Base-by-base conservation (phyloP, 75 land plant species). In the Sequoia sempervirens region DNA sequence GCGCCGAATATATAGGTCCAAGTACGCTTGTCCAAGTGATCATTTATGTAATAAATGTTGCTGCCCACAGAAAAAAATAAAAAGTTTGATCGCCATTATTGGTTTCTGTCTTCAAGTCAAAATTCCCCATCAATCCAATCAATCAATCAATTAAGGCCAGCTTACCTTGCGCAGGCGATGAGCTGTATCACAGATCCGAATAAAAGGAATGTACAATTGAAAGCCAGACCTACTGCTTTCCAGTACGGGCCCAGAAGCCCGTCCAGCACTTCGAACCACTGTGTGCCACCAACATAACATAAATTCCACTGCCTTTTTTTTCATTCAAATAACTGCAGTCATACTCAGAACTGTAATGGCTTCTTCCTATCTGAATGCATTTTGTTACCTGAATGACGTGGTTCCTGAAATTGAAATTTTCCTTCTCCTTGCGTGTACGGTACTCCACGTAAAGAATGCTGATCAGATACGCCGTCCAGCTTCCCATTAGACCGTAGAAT, bases 1-100 rank as follows among this genome's bases (percentile, higher is more conserved):
- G 99, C 99, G 12, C 99, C 99, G 80, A 96, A 96, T 78, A 96
- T 95, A 85, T 96, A 96, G 28, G 99, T 96, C 99, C 99, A 96
- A 79, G 95, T 95, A 84, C 99, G 86, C 92, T 96, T 96, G 90
- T 93, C 93, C 82, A 96, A 52, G 6, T 84, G 88, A 70, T 96
- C 95, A 82, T 93, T 93, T 82, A 96, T 91, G 92, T 94, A 94
- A 82, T 93, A 96, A 73, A 96, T 96, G 82, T 96, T 96, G 81
- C 98, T 94, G 92, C 80, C 46, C 47, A 5, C 50, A 38, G 32
- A 8, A 54, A n/a, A n/a, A 52, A 46, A n/a, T n/a, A n/a, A 87
- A 32, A 47, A 8, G 0, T 9, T 47, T n/a, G 2, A 70, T 11
- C 2, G 11, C 32, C 32, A 4, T 30, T 70, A 7, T 70, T 70